These are phyloP conservation scores for Fragaria vesca DNA, from an alignment of 306 rosid species.

Conservation along the genomic window DNA sequence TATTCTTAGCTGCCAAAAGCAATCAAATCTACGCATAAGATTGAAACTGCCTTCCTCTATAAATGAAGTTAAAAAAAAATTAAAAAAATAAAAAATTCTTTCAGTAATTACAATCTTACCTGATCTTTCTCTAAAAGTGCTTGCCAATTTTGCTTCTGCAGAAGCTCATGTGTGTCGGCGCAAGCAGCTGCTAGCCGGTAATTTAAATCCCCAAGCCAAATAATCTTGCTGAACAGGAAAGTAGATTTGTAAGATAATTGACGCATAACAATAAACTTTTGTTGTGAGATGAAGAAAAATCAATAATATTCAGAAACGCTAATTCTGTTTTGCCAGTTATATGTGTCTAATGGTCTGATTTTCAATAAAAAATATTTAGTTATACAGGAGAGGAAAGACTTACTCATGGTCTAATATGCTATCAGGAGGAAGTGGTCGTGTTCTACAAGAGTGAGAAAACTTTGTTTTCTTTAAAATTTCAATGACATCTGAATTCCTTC, in stretches of 20 bases:
- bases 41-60: background rate
- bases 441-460: conserved; percentile 45
- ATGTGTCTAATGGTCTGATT: background rate
- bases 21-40: background rate
- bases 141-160: conserved; percentile 73
- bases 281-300: background rate
- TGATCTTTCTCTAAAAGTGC: conserved; percentile 85
- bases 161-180: conserved; percentile 56
- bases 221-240: conserved; percentile 50
- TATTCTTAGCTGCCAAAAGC: conserved; percentile 54
- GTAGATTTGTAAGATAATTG: background rate
- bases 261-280: background rate
- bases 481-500: conserved; percentile 66
- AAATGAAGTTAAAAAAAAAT: background rate
- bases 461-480: conserved; percentile 81
- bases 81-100: background rate
- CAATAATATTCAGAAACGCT: background rate
- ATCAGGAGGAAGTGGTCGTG: conserved; percentile 41
- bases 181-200: conserved; percentile 67
- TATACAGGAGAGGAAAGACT: conserved; percentile 19
- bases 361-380: background rate
- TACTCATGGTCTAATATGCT: conserved; percentile 78
- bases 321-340: background rate
- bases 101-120: conserved; percentile 34
- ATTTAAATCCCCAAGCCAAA: conserved; percentile 97